Evolutionary conservation across 1,284 basidiomycete genomes (phyloP).

Genomic region (Ceratobasidium sp.): DNA sequence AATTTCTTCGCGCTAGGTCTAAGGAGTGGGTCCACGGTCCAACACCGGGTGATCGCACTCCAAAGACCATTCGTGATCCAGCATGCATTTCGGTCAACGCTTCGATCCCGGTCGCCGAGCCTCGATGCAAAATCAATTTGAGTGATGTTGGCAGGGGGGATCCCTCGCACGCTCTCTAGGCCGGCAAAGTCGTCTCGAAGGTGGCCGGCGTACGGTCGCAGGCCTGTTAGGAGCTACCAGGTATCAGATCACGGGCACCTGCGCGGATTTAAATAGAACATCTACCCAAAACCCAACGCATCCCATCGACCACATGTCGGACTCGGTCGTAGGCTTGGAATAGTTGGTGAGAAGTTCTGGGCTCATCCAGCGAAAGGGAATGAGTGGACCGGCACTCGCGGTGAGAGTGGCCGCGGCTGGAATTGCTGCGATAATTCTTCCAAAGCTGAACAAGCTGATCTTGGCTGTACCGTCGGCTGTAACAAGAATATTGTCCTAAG

Average conservation of each 20-base stretch:
- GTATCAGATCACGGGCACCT: too few species aligned
- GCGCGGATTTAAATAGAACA: background rate
- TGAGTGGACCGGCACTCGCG: background rate
- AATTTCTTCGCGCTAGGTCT: conserved; percentile 14
- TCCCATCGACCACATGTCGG: conserved; percentile 38
- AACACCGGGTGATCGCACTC: conserved; percentile 1
- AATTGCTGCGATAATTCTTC: conserved; percentile 9
- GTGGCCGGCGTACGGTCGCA: conserved; percentile 31
- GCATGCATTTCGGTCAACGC: background rate
- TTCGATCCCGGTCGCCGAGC: background rate
- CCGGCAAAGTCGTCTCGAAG: conserved; percentile 37
- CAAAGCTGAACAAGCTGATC: conserved; percentile 27
- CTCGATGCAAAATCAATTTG: background rate
- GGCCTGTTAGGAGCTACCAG: background rate
- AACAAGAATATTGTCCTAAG: conserved; percentile 31
- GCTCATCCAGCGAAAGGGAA: conserved; percentile 37
- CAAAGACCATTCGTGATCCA: conserved; percentile 42
- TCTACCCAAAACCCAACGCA: conserved; percentile 31
- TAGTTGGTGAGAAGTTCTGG: conserved; percentile 6
- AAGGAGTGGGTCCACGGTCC: conserved; percentile 14
- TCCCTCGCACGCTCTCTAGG: background rate
- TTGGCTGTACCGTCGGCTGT: background rate
- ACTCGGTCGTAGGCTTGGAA: conserved; percentile 1
- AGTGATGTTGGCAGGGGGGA: background rate
- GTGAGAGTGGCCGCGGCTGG: background rate